These are phyloP conservation scores for Podospora tetraspora DNA, from an alignment of 495 filamentous ascomycete species.

Conservation along the genomic window DNA sequence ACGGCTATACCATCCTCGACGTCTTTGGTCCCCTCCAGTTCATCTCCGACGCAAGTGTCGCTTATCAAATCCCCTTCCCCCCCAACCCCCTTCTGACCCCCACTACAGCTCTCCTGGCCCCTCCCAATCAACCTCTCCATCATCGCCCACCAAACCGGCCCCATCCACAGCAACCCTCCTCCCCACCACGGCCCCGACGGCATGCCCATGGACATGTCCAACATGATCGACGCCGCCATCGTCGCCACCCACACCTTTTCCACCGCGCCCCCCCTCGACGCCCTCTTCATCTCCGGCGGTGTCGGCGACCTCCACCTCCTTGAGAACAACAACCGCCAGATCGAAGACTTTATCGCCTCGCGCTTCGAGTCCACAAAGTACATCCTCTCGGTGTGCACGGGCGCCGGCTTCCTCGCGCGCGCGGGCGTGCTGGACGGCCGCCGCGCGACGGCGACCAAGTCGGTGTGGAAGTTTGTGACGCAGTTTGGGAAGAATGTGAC, in stretches of 20 bases:
- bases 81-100: neutral
- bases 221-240: conserved; percentile 40
- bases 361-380: conserved; percentile 46
- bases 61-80: conserved; percentile 24
- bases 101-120: conserved; percentile 13
- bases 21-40: conserved; percentile 51
- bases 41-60: conserved; percentile 35
- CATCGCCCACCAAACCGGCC: conserved; percentile 15
- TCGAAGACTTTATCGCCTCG: conserved; percentile 43
- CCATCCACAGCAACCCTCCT: conserved; percentile 9
- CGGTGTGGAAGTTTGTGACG: conserved; percentile 37
- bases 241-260: conserved; percentile 60
- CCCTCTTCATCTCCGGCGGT: conserved; percentile 64
- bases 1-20: conserved; percentile 33
- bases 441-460: conserved; percentile 54
- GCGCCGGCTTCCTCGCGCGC: conserved; percentile 45
- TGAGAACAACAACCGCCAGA: conserved; percentile 27
- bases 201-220: conserved; percentile 17
- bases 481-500: conserved; percentile 40
- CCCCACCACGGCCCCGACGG: conserved; percentile 1
- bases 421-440: conserved; percentile 55
- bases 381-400: conserved; percentile 59
- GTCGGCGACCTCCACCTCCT: conserved; percentile 38
- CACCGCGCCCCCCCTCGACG: conserved; percentile 48
- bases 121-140: conserved; percentile 19